A percentile compares a stretch with the other conserved stretches of the same genome.
These are phyloP conservation scores for Diaporthe caulivora DNA, from an alignment of 2,329 filamentous ascomycete species.

Conservation along the genomic window DNA sequence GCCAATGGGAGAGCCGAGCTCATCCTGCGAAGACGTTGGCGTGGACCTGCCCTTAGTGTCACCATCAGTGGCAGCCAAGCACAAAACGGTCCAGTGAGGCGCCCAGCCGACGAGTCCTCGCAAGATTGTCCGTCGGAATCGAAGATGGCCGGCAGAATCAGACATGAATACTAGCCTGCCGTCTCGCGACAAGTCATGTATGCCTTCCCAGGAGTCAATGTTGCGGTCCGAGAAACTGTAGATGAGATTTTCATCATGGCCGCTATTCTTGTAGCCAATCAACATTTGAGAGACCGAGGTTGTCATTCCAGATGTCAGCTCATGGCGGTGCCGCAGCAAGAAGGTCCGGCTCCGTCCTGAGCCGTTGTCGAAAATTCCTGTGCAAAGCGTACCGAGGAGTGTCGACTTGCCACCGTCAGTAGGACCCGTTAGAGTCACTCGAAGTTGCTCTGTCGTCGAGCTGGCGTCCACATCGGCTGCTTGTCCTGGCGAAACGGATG, in stretches of 20 bases:
- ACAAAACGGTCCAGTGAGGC: conserved; percentile 92
- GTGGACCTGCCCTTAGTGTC: conserved; percentile 54
- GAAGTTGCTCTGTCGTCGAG: conserved; percentile 78
- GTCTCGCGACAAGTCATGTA: conserved; percentile 81
- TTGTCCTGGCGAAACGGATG: conserved; percentile 42
- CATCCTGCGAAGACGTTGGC: conserved; percentile 62
- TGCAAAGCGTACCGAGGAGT: conserved; percentile 87
- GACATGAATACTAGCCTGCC: conserved; percentile 88
- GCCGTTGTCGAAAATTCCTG: conserved; percentile 90
- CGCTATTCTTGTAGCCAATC: conserved; percentile 76
- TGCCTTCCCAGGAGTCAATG: conserved; percentile 93
- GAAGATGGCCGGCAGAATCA: conserved; percentile 91
- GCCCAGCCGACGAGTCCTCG: conserved; percentile 95
- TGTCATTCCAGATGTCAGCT: conserved; percentile 90
- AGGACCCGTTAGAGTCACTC: conserved; percentile 88
- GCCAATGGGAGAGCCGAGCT: conserved; percentile 61
- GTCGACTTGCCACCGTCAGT: conserved; percentile 95
- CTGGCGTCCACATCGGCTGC: conserved; percentile 41
- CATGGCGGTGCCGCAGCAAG: conserved; percentile 91
- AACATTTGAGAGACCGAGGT: conserved; percentile 96
- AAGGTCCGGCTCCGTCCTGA: conserved; percentile 90
- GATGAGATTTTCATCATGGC: conserved; percentile 57
- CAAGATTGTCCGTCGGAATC: conserved; percentile 89
- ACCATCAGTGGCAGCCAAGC: conserved; percentile 83
- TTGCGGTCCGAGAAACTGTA: conserved; percentile 90